Evolutionary conservation across 2,329 filamentous ascomycete genomes (phyloP), one percentile per base, ranked within the genome.

Genomic region (Aspergillus ruber): DNA sequence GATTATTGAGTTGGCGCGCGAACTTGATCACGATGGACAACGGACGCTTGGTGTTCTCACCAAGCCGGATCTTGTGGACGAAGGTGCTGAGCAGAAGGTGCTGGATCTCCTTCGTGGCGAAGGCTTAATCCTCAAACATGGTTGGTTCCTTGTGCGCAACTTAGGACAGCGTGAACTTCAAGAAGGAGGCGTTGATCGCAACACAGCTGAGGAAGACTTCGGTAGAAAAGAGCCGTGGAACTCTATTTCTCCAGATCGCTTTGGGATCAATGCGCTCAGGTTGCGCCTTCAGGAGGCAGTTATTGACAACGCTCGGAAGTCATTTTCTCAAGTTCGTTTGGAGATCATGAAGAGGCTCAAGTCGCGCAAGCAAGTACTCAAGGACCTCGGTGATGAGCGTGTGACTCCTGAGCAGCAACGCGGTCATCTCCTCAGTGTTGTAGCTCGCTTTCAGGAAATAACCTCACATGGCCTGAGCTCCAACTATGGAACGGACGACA

Each of bases 1-100:
- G 36, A 75, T 77, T 38, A 53, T 76, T 1, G 57, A 67, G 15
- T 54, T 70, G 43, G 71, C 73, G 0, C 55, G 60, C 25, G 53
- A 65, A 9, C 48, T 53, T 15, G 72, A 75, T 50, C 52, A 48
- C 0, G 49, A 53, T 4, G 68, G 71, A 1, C 48, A 56, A 38
- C 58, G 73, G 41, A 75, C 72, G 0, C 48, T 76, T 1, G 69
- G 70, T 0, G 62, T 77, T 6, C 65, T 84, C 0, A 84, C 81
- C 0, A 84, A 84, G 53, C 76, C 79, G 0, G 82, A 86, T 49
- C 63, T 83, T 0, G 73, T 75, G n/a, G 60, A 68, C 43, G 47
- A 54, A 40, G 65, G 64, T 0, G 55, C 58, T 3, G 63, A 65
- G 40, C n/a, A 46, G 1, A 53, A 45, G 12, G 52, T 67, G 0